A percentile compares a stretch with the other conserved stretches of the same genome.
These are phyloP conservation scores for Blastocladiella emersonii DNA, from an alignment of 371 early-diverging fungal genomes.

Conservation along the genomic window DNA sequence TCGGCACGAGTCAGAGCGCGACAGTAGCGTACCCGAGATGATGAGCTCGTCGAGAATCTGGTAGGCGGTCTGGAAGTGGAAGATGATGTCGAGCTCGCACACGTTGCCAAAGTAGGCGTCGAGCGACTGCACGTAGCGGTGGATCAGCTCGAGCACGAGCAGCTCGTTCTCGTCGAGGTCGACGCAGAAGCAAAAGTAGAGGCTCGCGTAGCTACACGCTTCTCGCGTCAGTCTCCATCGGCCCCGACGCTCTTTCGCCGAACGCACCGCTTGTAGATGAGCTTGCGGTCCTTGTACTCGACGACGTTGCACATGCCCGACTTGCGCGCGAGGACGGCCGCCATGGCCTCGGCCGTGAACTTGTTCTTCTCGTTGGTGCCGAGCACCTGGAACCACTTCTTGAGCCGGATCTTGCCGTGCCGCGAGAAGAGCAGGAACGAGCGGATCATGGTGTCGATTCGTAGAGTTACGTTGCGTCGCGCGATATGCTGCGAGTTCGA, in stretches of 20 bases:
- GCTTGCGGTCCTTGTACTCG: slow-evolving; percentile 20
- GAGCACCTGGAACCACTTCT: slow-evolving; percentile 21
- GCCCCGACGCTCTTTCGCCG: neutral
- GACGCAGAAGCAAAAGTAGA: slow-evolving; percentile 26
- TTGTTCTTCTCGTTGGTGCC: slow-evolving; percentile 23
- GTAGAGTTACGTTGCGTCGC: too few relatives aligned
- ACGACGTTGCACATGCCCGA: slow-evolving; percentile 27
- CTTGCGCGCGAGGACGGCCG: slow-evolving; percentile 24
- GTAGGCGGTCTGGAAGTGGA: slow-evolving; percentile 38
- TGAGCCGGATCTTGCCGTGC: slow-evolving; percentile 31
- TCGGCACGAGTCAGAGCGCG: neutral
- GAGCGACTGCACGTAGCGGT: slow-evolving; percentile 28
- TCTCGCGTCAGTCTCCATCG: neutral
- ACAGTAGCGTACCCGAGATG: slow-evolving; percentile 13
- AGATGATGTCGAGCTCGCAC: slow-evolving; percentile 55
- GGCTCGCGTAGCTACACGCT: slow-evolving; percentile 20
- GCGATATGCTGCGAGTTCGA: too few relatives aligned
- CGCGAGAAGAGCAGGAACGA: slow-evolving; percentile 28
- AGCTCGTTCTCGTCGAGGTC: slow-evolving; percentile 30
- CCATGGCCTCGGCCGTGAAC: slow-evolving; percentile 22
- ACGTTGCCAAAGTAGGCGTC: slow-evolving; percentile 34
- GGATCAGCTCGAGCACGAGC: slow-evolving; percentile 22
- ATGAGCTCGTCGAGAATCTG: slow-evolving; percentile 37
- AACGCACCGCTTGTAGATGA: slow-evolving; percentile 25
- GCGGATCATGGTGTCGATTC: slow-evolving; percentile 18